Evolutionary conservation across 2,329 filamentous ascomycete species (phyloP), one percentile per base, ranked within the genome.

Genomic region (Trichoderma semiorbis): DNA sequence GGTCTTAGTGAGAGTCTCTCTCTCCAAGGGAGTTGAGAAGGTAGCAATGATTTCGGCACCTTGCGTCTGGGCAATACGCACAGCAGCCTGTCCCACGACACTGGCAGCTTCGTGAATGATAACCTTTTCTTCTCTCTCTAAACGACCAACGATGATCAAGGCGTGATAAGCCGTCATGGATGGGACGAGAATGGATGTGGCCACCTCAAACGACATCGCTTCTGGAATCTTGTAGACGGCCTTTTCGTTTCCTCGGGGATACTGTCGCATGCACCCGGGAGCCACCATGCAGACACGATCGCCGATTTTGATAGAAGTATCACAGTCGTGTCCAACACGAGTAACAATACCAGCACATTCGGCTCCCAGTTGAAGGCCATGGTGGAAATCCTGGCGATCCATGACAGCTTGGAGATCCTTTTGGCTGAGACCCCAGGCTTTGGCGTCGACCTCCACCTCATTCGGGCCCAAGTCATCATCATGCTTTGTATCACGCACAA

Each of bases 61-160:
- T 18, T 74, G 64, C 58, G 73, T 73, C 30, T 77, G 65, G 1
- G 75, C 75, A 1, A 82, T 65, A 57, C 76, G 73, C 0, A 83
- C 73, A 2, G 80, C 80, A 1, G 78, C 75, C 16, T 78, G 76
- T 0, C 81, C 81, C 0, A 79, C 74, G 2, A 76, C 78, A 2
- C 80, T 79, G 1, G 75, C 74, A 2, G 77, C 81, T 0, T 77
- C 73, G 65, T 83, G 82, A 4, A 83, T 79, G 2, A 83, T 73
- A 0, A 83, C 75, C 1, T 70, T 76, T 36, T 79, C 79, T 2
- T 80, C 81, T 1, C 77, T 77, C 5, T 74, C 62, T 0, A 85
- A 74, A 0, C 79, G 76, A 1, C 68, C 77, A 0, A 75, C 26
- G 14, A 73, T 30, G 12, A 67, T 8, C 1, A 77, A 47, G 1